Percentiles rank a stretch among this genome's conserved stretches.
phyloP scores from a whole-genome alignment of 225 moss, liverwort and hornwort species.

The Thuidium tamariscinum region DNA sequence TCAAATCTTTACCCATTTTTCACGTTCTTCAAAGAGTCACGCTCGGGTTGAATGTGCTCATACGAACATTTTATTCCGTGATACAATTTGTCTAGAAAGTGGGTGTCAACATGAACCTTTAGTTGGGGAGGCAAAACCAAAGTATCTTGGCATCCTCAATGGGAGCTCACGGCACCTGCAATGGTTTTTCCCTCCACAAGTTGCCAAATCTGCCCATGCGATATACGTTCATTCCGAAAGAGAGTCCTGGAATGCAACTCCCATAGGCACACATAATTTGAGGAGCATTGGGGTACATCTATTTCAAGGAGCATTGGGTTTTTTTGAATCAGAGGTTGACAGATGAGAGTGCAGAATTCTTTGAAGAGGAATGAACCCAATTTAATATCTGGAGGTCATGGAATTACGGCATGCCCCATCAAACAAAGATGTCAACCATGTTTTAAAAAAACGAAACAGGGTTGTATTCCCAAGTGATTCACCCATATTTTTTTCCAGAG shows the following conservation, averaged over 20 bases:
- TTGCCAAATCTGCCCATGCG: not conserved
- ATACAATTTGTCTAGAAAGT: not conserved
- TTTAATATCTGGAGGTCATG: not conserved
- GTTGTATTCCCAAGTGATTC: not conserved
- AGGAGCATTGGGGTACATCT: not conserved
- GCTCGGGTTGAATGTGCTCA: not conserved
- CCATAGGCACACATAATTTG: not conserved
- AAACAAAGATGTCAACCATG: not conserved
- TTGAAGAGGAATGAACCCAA: not conserved
- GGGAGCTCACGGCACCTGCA: not conserved
- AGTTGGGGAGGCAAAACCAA: not conserved
- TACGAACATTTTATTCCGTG: too few relatives aligned
- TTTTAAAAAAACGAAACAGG: not conserved
- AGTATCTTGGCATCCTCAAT: not conserved
- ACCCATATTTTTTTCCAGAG: not conserved
- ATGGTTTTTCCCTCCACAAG: not conserved
- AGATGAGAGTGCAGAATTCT: not conserved
- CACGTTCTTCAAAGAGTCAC: not conserved
- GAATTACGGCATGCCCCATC: not conserved
- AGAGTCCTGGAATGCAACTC: not conserved
- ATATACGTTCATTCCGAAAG: not conserved
- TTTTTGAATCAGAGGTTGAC: not conserved
- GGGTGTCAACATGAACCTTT: not conserved
- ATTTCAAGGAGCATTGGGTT: not conserved
- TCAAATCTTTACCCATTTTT: not conserved